phyloP scores from a whole-genome alignment of 1,284 basidiomycete species.

The Taiwanofungus camphoratus region DNA sequence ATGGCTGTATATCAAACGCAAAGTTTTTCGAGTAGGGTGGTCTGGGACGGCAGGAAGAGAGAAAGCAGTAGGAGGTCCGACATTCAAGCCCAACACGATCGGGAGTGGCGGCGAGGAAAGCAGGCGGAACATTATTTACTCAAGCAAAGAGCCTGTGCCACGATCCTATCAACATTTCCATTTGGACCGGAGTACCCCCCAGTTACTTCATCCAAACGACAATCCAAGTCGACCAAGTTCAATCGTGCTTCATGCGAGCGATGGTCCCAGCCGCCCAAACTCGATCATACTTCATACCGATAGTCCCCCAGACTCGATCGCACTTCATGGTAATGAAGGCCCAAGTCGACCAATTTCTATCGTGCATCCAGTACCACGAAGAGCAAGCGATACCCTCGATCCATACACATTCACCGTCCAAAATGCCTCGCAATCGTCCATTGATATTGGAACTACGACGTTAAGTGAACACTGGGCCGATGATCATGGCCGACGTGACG shows the following conservation, averaged over 20 bases:
- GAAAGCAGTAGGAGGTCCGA: background rate
- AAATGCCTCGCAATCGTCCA: conserved; percentile 12
- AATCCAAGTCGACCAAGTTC: background rate
- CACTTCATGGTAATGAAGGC: background rate
- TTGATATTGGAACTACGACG: background rate
- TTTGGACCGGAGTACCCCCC: background rate
- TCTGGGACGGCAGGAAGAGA: background rate
- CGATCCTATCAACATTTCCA: background rate
- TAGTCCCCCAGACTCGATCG: too few species aligned
- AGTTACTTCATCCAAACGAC: background rate
- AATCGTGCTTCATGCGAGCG: too few species aligned
- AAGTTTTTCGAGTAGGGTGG: background rate
- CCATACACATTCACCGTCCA: conserved; percentile 14
- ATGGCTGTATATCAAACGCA: conserved; percentile 2
- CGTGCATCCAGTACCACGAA: background rate
- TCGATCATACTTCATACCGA: too few species aligned
- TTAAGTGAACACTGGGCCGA: too few species aligned
- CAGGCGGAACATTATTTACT: background rate
- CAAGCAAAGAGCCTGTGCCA: conserved; percentile 6
- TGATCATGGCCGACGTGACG: too few species aligned
- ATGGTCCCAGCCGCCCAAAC: too few species aligned
- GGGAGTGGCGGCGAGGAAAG: background rate
- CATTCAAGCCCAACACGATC: background rate
- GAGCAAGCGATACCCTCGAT: background rate
- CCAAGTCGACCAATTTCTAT: conserved; percentile 3